Conservation (phyloP, 495 filamentous ascomycete species). For the Eremomyces bilateralis region DNA sequence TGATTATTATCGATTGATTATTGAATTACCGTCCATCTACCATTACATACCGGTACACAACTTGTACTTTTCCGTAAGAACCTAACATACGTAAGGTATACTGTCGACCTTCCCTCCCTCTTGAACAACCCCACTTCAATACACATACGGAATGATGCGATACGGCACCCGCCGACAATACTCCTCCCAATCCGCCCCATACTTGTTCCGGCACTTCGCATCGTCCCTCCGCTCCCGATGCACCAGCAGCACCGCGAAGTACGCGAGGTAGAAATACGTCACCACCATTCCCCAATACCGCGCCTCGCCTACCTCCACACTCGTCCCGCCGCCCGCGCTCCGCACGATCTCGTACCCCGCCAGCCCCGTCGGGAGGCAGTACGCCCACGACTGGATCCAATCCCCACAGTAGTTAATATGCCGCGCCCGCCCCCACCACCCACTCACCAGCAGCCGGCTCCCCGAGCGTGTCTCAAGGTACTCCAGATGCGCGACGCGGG, state of each 20-base stretch:
- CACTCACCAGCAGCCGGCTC: slow-evolving; percentile 57
- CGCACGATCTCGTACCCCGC: slow-evolving; percentile 49
- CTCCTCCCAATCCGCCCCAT: slow-evolving; percentile 80
- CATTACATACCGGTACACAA: too few species aligned
- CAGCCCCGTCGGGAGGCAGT: slow-evolving; percentile 72
- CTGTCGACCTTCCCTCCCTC: not conserved
- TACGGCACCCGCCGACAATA: slow-evolving; percentile 69
- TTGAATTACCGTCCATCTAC: too few species aligned
- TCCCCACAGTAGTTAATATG: slow-evolving; percentile 99
- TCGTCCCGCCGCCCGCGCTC: slow-evolving; percentile 11
- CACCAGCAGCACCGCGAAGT: slow-evolving; percentile 74
- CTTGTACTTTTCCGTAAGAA: too few species aligned
- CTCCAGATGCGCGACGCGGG: slow-evolving; percentile 54
- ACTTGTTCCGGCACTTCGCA: slow-evolving; percentile 78
- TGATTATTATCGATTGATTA: too few species aligned
- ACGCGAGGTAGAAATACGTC: slow-evolving; percentile 89
- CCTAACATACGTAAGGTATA: too few species aligned
- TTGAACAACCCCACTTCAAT: slow-evolving; percentile 25
- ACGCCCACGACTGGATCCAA: slow-evolving; percentile 87
- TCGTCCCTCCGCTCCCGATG: slow-evolving; percentile 91
- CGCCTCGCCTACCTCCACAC: slow-evolving; percentile 45
- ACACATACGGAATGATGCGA: slow-evolving; percentile 79
- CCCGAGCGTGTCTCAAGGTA: slow-evolving; percentile 75
- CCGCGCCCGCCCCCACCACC: slow-evolving; percentile 85
- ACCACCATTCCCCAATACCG: slow-evolving; percentile 66